Base-by-base conservation (phyloP, 768 basidiomycete species). In the Panellus pusillus region DNA sequence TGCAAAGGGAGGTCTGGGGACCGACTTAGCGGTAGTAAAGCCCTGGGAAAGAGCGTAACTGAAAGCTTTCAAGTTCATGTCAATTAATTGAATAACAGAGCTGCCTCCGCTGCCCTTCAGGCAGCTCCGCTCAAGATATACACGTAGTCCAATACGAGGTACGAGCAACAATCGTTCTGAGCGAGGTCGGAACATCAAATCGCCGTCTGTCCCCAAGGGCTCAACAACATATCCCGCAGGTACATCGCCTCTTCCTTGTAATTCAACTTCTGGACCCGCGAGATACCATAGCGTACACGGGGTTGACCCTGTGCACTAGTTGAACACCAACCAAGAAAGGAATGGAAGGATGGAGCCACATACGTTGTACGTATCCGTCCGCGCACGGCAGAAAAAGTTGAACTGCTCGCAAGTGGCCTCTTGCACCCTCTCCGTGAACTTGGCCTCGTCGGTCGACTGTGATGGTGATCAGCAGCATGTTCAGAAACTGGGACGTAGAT, bases 381-480 rank as follows among this genome's bases (percentile, higher is more conserved):
- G 91, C 4, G 93, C 96, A 39, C 87, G 83, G 66, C 92, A 91
- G 37, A 80, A 78, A 69, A 98, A 91, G 63, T 91, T 93, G 72
- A 78, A 96, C 0, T 80, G 79, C 61, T 79, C 79, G 55, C 89
- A 89, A 11, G 78, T 77, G 2, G 89, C 84, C 50, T 78, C 79
- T 47, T 81, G 77, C 63, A 97, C 68, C 43, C 84, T 70, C 8
- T 71, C 72, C 43, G 78, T 81, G 68, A 79, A 91, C 50, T 78
- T 76, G 12, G 66, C 61, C 1, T 87, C 86, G 60, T 89, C 76
- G 3, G 74, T 75, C 5, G 85, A 79, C 83, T 93, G 62, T 13
- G 32, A 52, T 32, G 47, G 46, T 6, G 28, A 42, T 31, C 17
- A 53, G 37, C 38, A 50, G 15, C 18, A 27, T 2, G 24, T 11